Conservation (phyloP, 768 basidiomycete species). For the Leccinum sublutescens region DNA sequence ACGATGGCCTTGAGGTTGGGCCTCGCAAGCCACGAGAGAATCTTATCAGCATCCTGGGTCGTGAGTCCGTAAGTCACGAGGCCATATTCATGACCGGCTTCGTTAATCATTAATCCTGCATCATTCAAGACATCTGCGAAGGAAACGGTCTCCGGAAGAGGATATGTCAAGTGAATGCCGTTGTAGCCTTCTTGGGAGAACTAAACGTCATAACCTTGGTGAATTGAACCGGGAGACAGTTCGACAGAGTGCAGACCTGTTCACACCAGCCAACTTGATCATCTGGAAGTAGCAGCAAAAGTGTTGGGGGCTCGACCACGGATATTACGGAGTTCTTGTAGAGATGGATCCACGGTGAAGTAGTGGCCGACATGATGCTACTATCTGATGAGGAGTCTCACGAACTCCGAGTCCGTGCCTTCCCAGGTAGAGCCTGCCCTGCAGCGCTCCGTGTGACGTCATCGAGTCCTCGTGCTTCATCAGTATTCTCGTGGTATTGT, state of each 20-base stretch:
- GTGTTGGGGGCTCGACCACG: constrained; percentile 28
- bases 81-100: constrained; percentile 22
- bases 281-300: constrained; percentile 32
- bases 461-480: not conserved
- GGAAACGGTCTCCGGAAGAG: constrained; percentile 12
- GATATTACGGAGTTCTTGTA: constrained; percentile 31
- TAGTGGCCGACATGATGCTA: constrained; percentile 4
- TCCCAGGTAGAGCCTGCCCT: not conserved
- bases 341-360: constrained; percentile 14
- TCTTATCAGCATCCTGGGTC: constrained; percentile 21
- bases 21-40: constrained; percentile 8
- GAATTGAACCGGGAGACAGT: not conserved
- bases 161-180: constrained; percentile 33
- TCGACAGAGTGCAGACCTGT: constrained; percentile 26
- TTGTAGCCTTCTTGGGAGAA: constrained; percentile 41
- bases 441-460: not conserved
- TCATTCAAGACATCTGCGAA: constrained; percentile 20
- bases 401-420: not conserved
- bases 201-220: constrained; percentile 14
- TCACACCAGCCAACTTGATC: constrained; percentile 37
- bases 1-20: constrained; percentile 28
- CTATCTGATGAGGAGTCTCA: not conserved
- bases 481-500: too few species aligned
- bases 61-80: constrained; percentile 33
- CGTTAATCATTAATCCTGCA: constrained; percentile 13